phyloP scores from a whole-genome alignment of 1,284 basidiomycete genomes.

The Inonotus obliquus region DNA sequence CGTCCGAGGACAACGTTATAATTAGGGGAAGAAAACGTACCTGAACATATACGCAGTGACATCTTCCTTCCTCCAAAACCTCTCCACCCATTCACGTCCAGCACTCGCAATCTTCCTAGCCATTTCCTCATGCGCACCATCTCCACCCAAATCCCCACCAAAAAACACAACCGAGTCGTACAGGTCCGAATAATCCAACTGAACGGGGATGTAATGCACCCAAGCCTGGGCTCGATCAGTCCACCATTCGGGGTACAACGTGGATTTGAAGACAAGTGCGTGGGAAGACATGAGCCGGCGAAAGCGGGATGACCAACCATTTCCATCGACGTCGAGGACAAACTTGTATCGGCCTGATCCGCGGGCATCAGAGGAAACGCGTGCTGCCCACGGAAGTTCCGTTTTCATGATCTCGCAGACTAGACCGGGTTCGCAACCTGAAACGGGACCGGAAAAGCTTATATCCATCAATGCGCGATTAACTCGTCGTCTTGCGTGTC shows the following conservation, averaged over 20 bases:
- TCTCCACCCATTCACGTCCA: conserved; percentile 55
- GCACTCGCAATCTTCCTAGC: conserved; percentile 51
- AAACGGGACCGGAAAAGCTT: conserved; percentile 40
- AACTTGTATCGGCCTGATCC: conserved; percentile 56
- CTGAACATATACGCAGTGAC: conserved; percentile 60
- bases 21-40: conserved; percentile 29
- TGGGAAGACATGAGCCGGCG: conserved; percentile 60
- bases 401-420: conserved; percentile 40
- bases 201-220: conserved; percentile 60
- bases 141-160: conserved; percentile 40
- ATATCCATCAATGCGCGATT: conserved; percentile 54
- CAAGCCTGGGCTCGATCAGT: conserved; percentile 45
- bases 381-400: conserved; percentile 43
- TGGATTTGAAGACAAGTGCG: conserved; percentile 58
- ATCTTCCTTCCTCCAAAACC: conserved; percentile 61
- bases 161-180: conserved; percentile 57
- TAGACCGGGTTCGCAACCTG: conserved; percentile 39
- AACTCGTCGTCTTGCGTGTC: conserved; percentile 33
- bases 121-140: conserved; percentile 47
- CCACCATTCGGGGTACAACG: conserved; percentile 63
- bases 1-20: neutral
- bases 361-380: neutral
- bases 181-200: conserved; percentile 50
- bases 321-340: conserved; percentile 63
- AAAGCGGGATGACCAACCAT: conserved; percentile 69